A percentile compares a stretch with the other conserved stretches of the same genome.
Evolutionary conservation across 2,329 filamentous ascomycete species (phyloP).

Genomic region (Fusarium denticulatum): DNA sequence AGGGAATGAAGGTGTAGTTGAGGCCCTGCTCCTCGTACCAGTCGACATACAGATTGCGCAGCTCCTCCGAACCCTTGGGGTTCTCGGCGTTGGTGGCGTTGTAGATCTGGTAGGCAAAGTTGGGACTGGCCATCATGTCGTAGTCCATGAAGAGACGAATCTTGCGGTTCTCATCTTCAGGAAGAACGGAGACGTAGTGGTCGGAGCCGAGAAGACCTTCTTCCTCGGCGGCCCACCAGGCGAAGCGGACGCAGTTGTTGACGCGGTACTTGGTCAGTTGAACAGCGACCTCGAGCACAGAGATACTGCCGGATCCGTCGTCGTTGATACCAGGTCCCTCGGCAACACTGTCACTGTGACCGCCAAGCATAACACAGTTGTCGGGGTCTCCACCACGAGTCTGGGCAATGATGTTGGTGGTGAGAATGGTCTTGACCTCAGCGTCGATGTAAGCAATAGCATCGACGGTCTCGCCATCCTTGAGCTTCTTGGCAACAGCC

Average conservation of each 20-base stretch:
- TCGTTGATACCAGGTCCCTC: slow-evolving; percentile 81
- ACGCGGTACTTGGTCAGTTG: slow-evolving; percentile 67
- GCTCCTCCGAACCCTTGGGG: slow-evolving; percentile 75
- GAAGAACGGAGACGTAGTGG: slow-evolving; percentile 67
- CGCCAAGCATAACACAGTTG: slow-evolving; percentile 73
- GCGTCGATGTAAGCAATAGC: slow-evolving; percentile 69
- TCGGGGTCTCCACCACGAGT: slow-evolving; percentile 67
- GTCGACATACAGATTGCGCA: slow-evolving; percentile 73
- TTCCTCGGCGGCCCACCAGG: slow-evolving; percentile 75
- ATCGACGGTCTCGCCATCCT: slow-evolving; percentile 59
- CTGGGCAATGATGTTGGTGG: slow-evolving; percentile 71
- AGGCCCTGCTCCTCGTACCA: slow-evolving; percentile 71
- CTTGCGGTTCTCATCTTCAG: slow-evolving; percentile 67
- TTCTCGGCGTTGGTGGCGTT: slow-evolving; percentile 75
- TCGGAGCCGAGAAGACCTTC: slow-evolving; percentile 72
- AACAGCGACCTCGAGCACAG: slow-evolving; percentile 70
- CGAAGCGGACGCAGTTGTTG: slow-evolving; percentile 73
- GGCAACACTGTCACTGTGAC: slow-evolving; percentile 70
- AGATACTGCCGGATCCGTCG: slow-evolving; percentile 74
- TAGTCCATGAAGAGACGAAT: slow-evolving; percentile 76
- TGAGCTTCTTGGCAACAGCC: slow-evolving; percentile 64
- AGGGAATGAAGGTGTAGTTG: slow-evolving; percentile 76
- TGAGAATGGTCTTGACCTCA: slow-evolving; percentile 62
- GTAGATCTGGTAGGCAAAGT: slow-evolving; percentile 76
- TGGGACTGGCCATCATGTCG: slow-evolving; percentile 75